Conservation (phyloP, 179 eudicot species). For the Spinacia oleracea region DNA sequence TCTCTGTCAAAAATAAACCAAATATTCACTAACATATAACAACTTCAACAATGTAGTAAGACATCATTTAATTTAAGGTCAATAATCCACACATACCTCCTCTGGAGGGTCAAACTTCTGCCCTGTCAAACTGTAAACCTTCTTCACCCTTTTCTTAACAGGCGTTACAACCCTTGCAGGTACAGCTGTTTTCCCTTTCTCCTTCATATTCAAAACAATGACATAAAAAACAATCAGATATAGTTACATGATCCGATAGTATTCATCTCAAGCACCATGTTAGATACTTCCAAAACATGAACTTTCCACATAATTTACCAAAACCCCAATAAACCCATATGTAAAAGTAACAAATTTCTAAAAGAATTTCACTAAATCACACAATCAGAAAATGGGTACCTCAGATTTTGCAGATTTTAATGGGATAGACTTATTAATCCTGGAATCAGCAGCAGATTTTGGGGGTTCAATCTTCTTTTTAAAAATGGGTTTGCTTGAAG, state of each 20-base stretch:
- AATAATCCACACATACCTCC: conserved; percentile 47
- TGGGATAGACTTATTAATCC: conserved; percentile 34
- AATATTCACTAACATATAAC: neutral
- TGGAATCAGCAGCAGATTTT: conserved; percentile 20
- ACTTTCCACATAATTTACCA: neutral
- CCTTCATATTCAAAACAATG: conserved; percentile 37
- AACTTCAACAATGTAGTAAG: neutral
- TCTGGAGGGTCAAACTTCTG: conserved; percentile 79
- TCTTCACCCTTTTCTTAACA: conserved; percentile 51
- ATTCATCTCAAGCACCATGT: neutral
- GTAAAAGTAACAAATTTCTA: neutral
- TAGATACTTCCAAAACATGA: neutral
- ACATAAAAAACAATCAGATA: neutral
- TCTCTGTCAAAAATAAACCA: conserved; percentile 51
- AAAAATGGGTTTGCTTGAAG: conserved; percentile 17
- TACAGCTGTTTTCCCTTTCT: conserved; percentile 42
- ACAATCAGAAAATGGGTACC: conserved; percentile 45
- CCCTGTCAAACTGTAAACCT: conserved; percentile 69
- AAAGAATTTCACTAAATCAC: neutral
- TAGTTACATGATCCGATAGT: neutral
- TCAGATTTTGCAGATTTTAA: conserved; percentile 44
- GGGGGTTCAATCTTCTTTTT: conserved; percentile 15
- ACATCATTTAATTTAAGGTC: neutral
- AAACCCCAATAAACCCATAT: conserved; percentile 13
- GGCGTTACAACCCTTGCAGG: conserved; percentile 49